Evolutionary conservation across 768 basidiomycete species (phyloP).

Genomic region (Myochromella boudieri): DNA sequence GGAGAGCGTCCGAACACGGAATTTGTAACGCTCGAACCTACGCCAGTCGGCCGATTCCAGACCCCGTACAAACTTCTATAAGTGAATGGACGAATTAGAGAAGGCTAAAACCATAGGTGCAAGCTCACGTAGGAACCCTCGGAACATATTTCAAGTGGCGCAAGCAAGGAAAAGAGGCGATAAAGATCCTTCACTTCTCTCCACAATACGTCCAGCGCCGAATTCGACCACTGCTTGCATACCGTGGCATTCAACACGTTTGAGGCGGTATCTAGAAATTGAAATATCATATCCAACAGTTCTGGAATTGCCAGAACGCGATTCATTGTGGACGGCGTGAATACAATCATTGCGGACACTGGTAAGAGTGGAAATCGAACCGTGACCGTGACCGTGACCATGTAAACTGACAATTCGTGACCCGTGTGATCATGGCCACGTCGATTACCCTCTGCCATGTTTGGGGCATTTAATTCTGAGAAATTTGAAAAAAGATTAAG

Average conservation of each 20-base stretch:
- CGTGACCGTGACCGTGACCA: too few relatives aligned
- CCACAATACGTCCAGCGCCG: slow-evolving; percentile 62
- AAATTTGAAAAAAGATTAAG: background rate
- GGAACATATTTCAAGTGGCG: slow-evolving; percentile 33
- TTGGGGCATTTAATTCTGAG: too few relatives aligned
- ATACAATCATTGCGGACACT: background rate
- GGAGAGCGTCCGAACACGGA: slow-evolving; percentile 42
- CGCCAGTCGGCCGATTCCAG: slow-evolving; percentile 54
- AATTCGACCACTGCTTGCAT: slow-evolving; percentile 58
- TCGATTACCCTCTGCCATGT: too few relatives aligned
- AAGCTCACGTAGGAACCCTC: slow-evolving; percentile 25
- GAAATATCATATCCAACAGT: slow-evolving; percentile 57
- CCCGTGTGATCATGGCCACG: too few relatives aligned
- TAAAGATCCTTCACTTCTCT: slow-evolving; percentile 45
- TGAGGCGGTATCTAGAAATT: slow-evolving; percentile 37
- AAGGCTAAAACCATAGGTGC: background rate
- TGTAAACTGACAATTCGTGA: too few relatives aligned
- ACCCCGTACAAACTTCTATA: slow-evolving; percentile 39
- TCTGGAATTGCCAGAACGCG: slow-evolving; percentile 58
- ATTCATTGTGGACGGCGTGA: slow-evolving; percentile 14
- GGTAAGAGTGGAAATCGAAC: background rate
- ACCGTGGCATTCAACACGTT: slow-evolving; percentile 50
- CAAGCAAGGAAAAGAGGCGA: slow-evolving; percentile 48
- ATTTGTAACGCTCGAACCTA: slow-evolving; percentile 53
- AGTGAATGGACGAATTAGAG: slow-evolving; percentile 1